These are phyloP conservation scores for Pneumocystis murina DNA, from an alignment of 1,139 yeast genomes.

Conservation along the genomic window DNA sequence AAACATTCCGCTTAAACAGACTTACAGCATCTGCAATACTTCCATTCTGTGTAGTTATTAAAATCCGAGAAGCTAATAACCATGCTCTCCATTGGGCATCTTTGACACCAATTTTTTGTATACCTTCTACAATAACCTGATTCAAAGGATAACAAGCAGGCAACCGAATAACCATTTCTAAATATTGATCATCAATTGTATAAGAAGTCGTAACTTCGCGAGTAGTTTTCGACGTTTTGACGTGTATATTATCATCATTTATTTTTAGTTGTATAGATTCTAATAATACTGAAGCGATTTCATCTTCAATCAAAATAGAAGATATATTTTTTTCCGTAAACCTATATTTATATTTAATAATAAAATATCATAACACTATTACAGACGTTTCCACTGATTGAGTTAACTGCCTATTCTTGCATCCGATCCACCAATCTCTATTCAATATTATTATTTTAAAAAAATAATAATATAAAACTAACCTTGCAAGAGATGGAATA, in stretches of 20 bases:
- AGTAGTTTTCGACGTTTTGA: conserved; percentile 46
- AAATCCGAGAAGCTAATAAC: conserved; percentile 78
- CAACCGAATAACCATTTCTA: conserved; percentile 62
- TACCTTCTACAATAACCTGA: conserved; percentile 61
- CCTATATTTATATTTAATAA: not conserved
- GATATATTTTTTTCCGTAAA: conserved; percentile 51
- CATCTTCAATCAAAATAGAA: conserved; percentile 44
- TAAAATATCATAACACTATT: not conserved
- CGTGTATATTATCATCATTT: conserved; percentile 38
- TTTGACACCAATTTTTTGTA: conserved; percentile 71
- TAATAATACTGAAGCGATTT: conserved; percentile 40
- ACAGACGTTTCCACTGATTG: conserved; percentile 36
- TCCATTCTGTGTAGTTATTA: conserved; percentile 57
- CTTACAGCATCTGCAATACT: conserved; percentile 71
- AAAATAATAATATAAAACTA: conserved; percentile 36
- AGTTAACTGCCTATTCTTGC: conserved; percentile 44
- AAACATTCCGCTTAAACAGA: conserved; percentile 64
- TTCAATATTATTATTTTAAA: conserved; percentile 36
- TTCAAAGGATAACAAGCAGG: conserved; percentile 64
- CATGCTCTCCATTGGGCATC: conserved; percentile 93
- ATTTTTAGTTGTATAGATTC: conserved; percentile 18
- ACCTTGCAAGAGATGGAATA: conserved; percentile 43
- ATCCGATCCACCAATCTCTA: conserved; percentile 45
- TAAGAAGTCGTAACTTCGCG: conserved; percentile 63
- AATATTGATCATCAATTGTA: conserved; percentile 71